Evolutionary conservation across 2,329 filamentous ascomycete genomes (phyloP).

Genomic region (Pseudogymnoascus sp.): DNA sequence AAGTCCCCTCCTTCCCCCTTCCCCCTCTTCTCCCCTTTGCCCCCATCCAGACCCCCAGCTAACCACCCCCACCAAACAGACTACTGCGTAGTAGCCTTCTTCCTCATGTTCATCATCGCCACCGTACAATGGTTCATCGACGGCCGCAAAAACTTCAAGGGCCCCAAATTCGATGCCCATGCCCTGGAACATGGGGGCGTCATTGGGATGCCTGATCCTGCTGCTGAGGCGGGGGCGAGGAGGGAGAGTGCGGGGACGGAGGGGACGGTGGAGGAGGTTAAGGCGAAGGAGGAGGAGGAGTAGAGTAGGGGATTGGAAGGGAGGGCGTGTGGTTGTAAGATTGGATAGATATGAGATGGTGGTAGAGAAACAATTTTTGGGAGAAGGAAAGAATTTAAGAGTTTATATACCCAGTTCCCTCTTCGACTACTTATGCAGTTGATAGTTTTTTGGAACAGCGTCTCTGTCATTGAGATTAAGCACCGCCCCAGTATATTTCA

Average conservation of each 20-base stretch:
- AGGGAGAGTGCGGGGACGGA: background rate
- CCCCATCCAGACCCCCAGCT: background rate
- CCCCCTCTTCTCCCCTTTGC: background rate
- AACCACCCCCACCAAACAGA: slow-evolving; percentile 1
- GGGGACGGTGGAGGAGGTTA: slow-evolving; percentile 11
- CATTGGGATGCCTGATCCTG: slow-evolving; percentile 12
- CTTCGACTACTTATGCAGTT: too few species aligned
- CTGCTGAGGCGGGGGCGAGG: background rate
- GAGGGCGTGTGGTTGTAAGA: background rate
- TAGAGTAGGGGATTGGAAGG: background rate
- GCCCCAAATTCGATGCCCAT: slow-evolving; percentile 35
- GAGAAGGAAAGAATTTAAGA: too few species aligned
- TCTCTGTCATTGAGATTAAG: too few species aligned
- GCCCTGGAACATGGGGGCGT: slow-evolving; percentile 25
- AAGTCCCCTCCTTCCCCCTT: slow-evolving; percentile 23
- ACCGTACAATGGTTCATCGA: slow-evolving; percentile 53
- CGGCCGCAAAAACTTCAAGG: slow-evolving; percentile 51
- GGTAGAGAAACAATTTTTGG: too few species aligned
- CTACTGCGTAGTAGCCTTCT: slow-evolving; percentile 32
- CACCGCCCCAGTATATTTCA: too few species aligned
- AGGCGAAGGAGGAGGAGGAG: slow-evolving; percentile 12
- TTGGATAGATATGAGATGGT: too few species aligned
- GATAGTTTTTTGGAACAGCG: too few species aligned
- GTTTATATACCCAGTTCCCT: too few species aligned
- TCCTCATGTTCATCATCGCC: slow-evolving; percentile 34